These are phyloP conservation scores for Avena sativa DNA, from an alignment of 176 grass and related monocot genomes.

Conservation along the genomic window DNA sequence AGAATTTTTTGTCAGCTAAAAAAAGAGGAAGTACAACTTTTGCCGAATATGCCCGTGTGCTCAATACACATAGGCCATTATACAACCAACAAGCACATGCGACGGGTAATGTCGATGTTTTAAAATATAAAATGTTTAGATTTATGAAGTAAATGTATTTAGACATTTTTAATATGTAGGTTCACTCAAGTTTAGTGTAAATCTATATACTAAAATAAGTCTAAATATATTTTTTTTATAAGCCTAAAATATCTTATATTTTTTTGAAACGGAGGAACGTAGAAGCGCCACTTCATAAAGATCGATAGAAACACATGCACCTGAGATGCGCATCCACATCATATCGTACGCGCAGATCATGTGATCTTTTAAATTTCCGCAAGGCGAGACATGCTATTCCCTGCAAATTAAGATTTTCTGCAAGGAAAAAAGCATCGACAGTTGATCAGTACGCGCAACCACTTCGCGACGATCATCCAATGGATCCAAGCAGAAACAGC, in stretches of 20 bases:
- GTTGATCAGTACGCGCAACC: not conserved
- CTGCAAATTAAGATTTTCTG: not conserved
- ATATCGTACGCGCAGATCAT: not conserved
- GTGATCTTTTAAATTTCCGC: not conserved
- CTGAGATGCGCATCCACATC: not conserved
- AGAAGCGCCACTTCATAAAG: not conserved
- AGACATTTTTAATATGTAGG: too few species aligned
- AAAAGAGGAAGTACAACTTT: not conserved
- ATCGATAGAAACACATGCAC: not conserved
- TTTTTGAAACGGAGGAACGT: not conserved
- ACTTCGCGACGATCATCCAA: not conserved
- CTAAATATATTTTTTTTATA: too few species aligned
- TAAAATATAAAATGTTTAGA: too few species aligned
- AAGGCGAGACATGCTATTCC: not conserved
- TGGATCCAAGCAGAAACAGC: not conserved
- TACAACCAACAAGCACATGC: not conserved
- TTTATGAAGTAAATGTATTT: too few species aligned
- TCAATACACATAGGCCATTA: not conserved
- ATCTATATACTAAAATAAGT: too few species aligned
- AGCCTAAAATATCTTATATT: too few species aligned
- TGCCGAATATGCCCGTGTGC: not conserved
- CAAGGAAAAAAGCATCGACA: not conserved
- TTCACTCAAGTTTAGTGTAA: too few species aligned
- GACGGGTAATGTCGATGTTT: not conserved
- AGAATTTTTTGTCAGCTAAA: too few species aligned